Conservation (phyloP, 1,139 yeast genomes). For the Keqinozyma sinolaborantium region DNA sequence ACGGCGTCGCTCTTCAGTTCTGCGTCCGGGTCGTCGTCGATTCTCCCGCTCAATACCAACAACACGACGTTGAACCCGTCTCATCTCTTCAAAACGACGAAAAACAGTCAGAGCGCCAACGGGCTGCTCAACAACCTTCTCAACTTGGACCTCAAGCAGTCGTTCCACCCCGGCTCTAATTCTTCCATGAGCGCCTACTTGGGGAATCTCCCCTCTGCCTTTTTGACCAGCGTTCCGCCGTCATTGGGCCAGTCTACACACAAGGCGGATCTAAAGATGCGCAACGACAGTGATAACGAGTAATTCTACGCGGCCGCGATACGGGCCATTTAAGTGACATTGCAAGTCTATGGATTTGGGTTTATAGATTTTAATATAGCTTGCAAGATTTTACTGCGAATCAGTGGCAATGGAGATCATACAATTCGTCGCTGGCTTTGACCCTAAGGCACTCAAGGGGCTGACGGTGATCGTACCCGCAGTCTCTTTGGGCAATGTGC, state of each 20-base stretch:
- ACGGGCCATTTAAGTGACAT: too few species aligned
- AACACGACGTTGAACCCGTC: constrained; percentile 24
- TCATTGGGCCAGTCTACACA: too few species aligned
- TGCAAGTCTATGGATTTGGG: too few species aligned
- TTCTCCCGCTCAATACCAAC: constrained; percentile 3
- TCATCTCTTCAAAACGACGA: constrained; percentile 16
- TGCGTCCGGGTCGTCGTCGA: constrained; percentile 1
- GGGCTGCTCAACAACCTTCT: constrained; percentile 1
- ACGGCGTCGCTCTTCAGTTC: not conserved
- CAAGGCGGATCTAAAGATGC: constrained; percentile 7
- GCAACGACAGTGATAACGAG: constrained; percentile 10
- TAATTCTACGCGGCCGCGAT: too few species aligned
- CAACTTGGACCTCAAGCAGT: not conserved
- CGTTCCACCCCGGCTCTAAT: not conserved
- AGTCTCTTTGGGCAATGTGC: constrained; percentile 85
- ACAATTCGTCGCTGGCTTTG: not conserved
- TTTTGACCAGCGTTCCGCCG: too few species aligned
- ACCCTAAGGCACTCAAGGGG: constrained; percentile 3
- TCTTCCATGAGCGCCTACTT: constrained; percentile 2
- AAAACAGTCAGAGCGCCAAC: constrained; percentile 4
- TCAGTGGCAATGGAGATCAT: constrained; percentile 1
- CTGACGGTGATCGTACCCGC: constrained; percentile 62
- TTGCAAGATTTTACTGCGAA: not conserved
- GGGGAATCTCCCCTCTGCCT: constrained; percentile 5
- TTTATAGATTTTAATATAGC: too few species aligned